These are phyloP conservation scores for Epithele typhae DNA, from an alignment of 768 basidiomycete genomes.

Conservation along the genomic window DNA sequence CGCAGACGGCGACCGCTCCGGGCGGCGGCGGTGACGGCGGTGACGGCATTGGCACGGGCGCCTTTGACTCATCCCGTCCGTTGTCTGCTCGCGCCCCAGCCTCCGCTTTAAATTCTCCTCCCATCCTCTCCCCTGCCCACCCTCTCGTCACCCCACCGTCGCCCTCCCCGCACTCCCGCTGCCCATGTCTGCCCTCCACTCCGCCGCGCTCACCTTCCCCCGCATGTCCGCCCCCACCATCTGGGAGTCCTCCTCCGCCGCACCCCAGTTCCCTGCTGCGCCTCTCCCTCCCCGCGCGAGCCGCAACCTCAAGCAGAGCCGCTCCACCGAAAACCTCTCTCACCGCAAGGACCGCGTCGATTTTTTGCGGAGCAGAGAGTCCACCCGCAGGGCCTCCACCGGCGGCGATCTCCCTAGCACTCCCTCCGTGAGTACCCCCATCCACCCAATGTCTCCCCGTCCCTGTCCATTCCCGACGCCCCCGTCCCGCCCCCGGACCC, in stretches of 20 bases:
- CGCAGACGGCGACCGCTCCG: too few relatives aligned
- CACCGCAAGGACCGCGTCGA: slow-evolving; percentile 49
- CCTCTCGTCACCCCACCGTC: not conserved
- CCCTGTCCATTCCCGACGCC: too few relatives aligned
- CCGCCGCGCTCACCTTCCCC: slow-evolving; percentile 14
- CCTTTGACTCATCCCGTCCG: slow-evolving; percentile 10
- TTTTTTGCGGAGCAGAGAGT: slow-evolving; percentile 45
- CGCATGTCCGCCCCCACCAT: slow-evolving; percentile 6
- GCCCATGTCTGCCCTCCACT: not conserved
- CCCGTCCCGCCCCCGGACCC: not conserved
- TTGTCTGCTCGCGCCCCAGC: not conserved
- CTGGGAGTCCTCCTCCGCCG: not conserved
- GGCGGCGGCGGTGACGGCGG: slow-evolving; percentile 3
- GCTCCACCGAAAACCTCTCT: slow-evolving; percentile 38
- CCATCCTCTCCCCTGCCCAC: not conserved
- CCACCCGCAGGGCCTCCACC: slow-evolving; percentile 34
- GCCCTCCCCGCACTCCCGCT: not conserved
- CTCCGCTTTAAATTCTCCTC: not conserved
- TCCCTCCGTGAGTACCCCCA: not conserved
- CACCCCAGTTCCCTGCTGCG: not conserved
- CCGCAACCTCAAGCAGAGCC: slow-evolving; percentile 28
- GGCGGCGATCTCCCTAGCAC: slow-evolving; percentile 4
- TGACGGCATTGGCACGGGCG: not conserved
- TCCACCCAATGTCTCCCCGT: not conserved
- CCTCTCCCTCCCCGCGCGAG: not conserved